phyloP scores from a whole-genome alignment of 768 basidiomycete genomes.

The Lactifluus echinatus region DNA sequence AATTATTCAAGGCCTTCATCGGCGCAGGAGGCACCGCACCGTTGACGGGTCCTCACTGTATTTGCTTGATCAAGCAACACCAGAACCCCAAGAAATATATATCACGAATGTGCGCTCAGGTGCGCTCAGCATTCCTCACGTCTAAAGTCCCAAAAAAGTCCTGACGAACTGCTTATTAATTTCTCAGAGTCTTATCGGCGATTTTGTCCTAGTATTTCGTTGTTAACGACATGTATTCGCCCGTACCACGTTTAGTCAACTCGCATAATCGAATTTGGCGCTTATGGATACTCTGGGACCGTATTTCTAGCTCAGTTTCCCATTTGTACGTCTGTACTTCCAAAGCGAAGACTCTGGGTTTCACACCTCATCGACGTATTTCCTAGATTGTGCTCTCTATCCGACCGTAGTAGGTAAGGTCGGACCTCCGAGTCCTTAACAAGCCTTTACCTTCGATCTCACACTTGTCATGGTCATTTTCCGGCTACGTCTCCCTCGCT shows the following conservation, averaged over 20 bases:
- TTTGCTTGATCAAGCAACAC: neutral
- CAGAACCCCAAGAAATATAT: constrained; percentile 5
- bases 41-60: neutral
- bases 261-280: constrained; percentile 10
- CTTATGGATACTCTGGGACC: constrained; percentile 13
- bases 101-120: constrained; percentile 6
- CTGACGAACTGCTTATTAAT: neutral
- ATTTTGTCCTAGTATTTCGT: constrained; percentile 7
- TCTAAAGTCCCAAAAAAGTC: neutral
- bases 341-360: too few species aligned
- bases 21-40: neutral
- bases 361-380: neutral
- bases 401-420: neutral
- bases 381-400: neutral
- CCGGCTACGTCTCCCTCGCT: neutral
- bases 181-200: constrained; percentile 8
- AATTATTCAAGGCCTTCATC: constrained; percentile 2
- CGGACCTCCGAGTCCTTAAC: too few species aligned
- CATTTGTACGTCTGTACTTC: constrained; percentile 4
- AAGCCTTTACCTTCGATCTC: neutral
- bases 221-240: neutral
- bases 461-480: neutral
- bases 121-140: neutral
- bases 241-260: too few species aligned
- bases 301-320: neutral